phyloP scores from a whole-genome alignment of 208 protist genomes.

The Herpetomonas samuelpessoai region DNA sequence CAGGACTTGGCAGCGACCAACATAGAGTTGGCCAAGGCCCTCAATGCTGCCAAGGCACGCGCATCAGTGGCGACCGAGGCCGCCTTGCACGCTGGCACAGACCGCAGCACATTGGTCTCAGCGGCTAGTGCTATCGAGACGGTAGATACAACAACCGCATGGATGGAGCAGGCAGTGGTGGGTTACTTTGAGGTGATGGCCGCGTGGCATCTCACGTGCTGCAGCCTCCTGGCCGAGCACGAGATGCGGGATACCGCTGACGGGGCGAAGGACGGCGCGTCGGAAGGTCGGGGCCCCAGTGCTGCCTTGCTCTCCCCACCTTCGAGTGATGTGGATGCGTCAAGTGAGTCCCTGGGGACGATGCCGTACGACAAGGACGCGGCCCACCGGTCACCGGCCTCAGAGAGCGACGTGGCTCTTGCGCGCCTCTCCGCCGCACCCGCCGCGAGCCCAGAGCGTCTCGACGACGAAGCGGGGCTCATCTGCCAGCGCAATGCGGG shows the following conservation, averaged over 20 bases:
- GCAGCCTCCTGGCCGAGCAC: neutral
- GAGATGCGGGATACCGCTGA: neutral
- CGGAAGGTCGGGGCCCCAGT: no score
- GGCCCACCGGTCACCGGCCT: neutral
- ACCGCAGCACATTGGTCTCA: no score
- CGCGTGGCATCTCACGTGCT: slow-evolving; percentile 6
- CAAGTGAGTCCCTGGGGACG: neutral
- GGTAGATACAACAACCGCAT: no score
- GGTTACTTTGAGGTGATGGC: slow-evolving; percentile 1
- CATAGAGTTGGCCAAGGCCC: neutral
- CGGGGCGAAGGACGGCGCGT: neutral
- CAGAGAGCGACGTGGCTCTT: neutral
- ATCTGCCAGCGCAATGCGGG: no score
- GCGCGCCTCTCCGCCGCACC: slow-evolving; percentile 3
- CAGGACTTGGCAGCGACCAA: neutral
- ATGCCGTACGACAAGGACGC: neutral
- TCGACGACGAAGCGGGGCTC: neutral
- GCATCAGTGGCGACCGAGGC: no score
- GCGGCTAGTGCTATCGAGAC: no score
- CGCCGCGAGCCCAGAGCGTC: neutral
- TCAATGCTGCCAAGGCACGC: neutral
- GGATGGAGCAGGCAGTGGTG: neutral
- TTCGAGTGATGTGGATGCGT: neutral
- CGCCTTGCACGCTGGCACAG: no score
- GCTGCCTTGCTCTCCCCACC: neutral